Evolutionary conservation across 176 grass and related monocot species (phyloP).

Genomic region (Zizania latifolia): DNA sequence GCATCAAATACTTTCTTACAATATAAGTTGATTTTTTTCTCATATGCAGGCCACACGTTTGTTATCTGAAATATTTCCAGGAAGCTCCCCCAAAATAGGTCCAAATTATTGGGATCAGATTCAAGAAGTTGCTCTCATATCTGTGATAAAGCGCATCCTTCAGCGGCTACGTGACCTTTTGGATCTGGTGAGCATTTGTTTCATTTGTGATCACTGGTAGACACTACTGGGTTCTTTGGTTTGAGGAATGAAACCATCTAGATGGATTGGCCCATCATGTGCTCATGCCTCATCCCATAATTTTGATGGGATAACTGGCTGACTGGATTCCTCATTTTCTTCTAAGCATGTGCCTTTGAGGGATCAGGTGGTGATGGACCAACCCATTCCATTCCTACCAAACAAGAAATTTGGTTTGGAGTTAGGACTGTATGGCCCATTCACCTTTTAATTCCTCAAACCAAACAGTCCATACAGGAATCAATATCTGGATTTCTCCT

Average conservation of each 20-base stretch:
- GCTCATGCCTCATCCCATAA: no score
- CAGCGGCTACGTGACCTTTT: conserved; percentile 65
- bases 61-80: conserved; percentile 81
- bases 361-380: no score
- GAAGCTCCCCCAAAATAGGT: conserved; percentile 60
- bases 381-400: no score
- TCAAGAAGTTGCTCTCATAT: conserved; percentile 86
- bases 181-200: conserved; percentile 56
- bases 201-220: conserved; percentile 21
- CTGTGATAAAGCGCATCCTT: conserved; percentile 62
- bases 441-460: no score
- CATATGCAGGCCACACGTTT: conserved; percentile 55
- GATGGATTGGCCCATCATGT: neutral
- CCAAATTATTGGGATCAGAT: conserved; percentile 92
- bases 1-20: neutral
- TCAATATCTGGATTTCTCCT: conserved; percentile 2
- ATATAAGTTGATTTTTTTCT: conserved; percentile 12
- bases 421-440: no score
- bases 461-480: neutral
- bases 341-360: no score
- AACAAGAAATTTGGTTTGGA: no score
- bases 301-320: no score
- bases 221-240: neutral
- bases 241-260: neutral
- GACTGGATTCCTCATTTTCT: no score